These are phyloP conservation scores for Thermomucor indicae-seudaticae DNA, from an alignment of 371 early-diverging fungal species.

Conservation along the genomic window DNA sequence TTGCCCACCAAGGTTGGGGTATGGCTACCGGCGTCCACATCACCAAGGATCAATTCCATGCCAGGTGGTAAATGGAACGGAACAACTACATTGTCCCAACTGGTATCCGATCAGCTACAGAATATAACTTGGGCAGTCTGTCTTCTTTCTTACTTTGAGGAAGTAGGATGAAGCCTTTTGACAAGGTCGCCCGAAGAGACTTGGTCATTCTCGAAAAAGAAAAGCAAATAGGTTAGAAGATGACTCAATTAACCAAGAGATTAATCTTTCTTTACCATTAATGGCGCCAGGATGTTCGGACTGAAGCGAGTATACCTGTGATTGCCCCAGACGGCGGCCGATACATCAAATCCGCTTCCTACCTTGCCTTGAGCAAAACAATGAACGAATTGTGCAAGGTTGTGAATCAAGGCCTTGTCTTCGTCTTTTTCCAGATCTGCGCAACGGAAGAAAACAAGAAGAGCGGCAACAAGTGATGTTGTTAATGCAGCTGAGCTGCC, in stretches of 20 bases:
- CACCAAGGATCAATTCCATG: constrained; percentile 78
- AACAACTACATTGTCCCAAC: constrained; percentile 72
- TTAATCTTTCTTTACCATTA: constrained; percentile 66
- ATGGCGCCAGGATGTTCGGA: constrained; percentile 60
- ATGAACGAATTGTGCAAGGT: constrained; percentile 88
- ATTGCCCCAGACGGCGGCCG: constrained; percentile 86
- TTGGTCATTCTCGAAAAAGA: too few species aligned
- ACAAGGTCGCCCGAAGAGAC: too few species aligned
- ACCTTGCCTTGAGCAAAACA: constrained; percentile 97
- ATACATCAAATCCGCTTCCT: constrained; percentile 96
- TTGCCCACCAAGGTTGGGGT: constrained; percentile 90
- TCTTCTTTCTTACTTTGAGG: too few species aligned
- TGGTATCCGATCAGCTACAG: constrained; percentile 7
- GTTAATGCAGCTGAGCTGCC: constrained; percentile 95
- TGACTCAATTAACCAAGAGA: too few species aligned
- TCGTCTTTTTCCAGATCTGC: constrained; percentile 12
- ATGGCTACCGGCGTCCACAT: constrained; percentile 89
- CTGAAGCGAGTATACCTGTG: constrained; percentile 84
- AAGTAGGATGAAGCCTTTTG: too few species aligned
- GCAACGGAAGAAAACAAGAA: constrained; percentile 68
- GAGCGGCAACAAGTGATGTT: constrained; percentile 79
- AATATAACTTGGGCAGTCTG: background rate
- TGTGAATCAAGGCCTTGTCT: constrained; percentile 63
- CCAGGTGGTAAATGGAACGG: constrained; percentile 71
- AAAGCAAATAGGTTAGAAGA: too few species aligned